Conservation (phyloP, 306 rosid species). For the Sesbania bispinosa region DNA sequence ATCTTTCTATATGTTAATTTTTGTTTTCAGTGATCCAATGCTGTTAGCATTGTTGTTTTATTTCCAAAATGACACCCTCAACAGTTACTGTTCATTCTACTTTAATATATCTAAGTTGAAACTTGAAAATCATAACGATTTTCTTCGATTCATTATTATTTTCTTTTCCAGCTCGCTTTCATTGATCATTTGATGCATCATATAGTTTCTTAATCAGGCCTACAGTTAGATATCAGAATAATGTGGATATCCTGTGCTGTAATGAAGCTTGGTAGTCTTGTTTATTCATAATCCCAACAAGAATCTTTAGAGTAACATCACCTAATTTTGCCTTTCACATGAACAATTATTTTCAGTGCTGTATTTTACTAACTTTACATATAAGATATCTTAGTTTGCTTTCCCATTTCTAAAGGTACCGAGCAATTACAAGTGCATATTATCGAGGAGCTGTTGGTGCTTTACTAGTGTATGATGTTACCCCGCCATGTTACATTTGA, state of each 20-base stretch:
- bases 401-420: conserved; percentile 32
- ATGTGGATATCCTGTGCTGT: not conserved
- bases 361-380: not conserved
- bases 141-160: not conserved
- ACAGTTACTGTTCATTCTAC: not conserved
- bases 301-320: not conserved
- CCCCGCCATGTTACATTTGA: conserved; percentile 46
- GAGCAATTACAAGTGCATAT: conserved; percentile 52
- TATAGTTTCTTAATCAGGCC: not conserved
- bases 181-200: not conserved
- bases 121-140: not conserved
- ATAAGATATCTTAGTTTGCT: not conserved
- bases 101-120: not conserved
- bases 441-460: conserved; percentile 52
- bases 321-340: not conserved
- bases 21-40: not conserved
- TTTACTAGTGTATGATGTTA: conserved; percentile 42
- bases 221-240: not conserved
- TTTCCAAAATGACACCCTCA: not conserved
- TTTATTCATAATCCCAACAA: not conserved
- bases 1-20: not conserved
- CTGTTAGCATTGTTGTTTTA: not conserved
- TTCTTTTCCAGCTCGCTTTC: not conserved
- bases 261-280: not conserved
- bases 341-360: not conserved